Percentiles rank a stretch among this genome's conserved stretches.
phyloP scores from a whole-genome alignment of 495 filamentous ascomycete species.

The Hypoxylon lienhwacheense region DNA sequence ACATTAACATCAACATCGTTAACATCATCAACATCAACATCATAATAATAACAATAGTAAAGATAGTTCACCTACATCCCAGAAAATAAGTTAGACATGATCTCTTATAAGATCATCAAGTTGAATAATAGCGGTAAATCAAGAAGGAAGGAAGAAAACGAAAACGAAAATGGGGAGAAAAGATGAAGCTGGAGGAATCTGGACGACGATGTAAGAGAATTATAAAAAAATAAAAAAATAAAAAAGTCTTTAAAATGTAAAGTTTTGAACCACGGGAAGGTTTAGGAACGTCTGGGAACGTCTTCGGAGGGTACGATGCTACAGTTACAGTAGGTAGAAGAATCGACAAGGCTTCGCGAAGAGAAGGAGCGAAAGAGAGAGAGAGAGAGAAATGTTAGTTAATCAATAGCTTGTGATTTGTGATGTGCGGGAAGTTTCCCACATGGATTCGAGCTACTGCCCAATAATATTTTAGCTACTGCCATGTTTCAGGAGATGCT shows the following conservation, averaged over 20 bases:
- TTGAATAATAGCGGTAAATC: conserved; percentile 24
- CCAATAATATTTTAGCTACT: conserved; percentile 29
- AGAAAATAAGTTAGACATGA: conserved; percentile 77
- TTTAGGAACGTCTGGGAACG: too few species aligned
- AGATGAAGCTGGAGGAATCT: neutral
- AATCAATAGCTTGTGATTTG: too few species aligned
- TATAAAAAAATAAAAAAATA: neutral
- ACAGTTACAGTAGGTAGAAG: neutral
- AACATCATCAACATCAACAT: too few species aligned
- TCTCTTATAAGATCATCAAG: conserved; percentile 35
- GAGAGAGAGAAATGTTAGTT: too few species aligned
- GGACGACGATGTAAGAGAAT: neutral
- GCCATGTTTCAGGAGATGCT: conserved; percentile 33
- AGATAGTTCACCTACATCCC: conserved; percentile 66
- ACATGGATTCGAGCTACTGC: conserved; percentile 9
- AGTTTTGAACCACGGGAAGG: too few species aligned
- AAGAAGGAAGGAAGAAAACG: neutral
- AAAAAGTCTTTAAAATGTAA: too few species aligned
- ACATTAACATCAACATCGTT: too few species aligned
- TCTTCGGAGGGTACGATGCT: conserved; percentile 1
- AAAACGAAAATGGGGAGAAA: neutral
- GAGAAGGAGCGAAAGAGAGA: conserved; percentile 32
- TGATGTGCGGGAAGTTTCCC: conserved; percentile 29
- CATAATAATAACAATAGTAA: conserved; percentile 16
- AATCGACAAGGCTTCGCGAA: conserved; percentile 8